Evolutionary conservation across 1,284 basidiomycete genomes (phyloP), one percentile per base, ranked within the genome.

Genomic region (Ceratobasidium sp.): DNA sequence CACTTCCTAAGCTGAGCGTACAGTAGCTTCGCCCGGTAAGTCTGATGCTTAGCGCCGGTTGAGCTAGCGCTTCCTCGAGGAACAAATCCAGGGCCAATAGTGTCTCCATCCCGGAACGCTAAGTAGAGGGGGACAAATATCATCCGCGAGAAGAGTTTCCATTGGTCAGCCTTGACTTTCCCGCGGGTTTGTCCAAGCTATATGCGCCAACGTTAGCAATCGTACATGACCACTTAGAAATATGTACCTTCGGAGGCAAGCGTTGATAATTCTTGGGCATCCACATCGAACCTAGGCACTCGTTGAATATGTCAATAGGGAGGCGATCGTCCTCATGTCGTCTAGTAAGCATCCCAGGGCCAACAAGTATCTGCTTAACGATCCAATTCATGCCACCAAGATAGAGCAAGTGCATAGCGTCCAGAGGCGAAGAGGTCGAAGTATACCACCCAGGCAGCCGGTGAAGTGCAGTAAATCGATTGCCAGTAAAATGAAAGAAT

Each of bases 351-450:
- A 58, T 58, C 16, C 55, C 55, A 58, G 55, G 55, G 4, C 3
- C 30, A 23, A 35, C 26, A 6, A 58, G 32, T 18, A 58, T 23
- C 18, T 58, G 55, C 32, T 58, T 58, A n/a, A 58, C 11, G 21
- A 58, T 58, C 55, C 55, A 58, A 41, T 58, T 58, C 55, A 58
- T 58, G n/a, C n/a, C n/a, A n/a, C n/a, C n/a, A n/a, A n/a, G n/a
- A n/a, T n/a, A n/a, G n/a, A n/a, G n/a, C n/a, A 7, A 38, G n/a
- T 2, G 30, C 43, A 50, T 50, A 21, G n/a, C 47, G 26, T 21
- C n/a, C n/a, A n/a, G 35, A n/a, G 32, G 32, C 35, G 2, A 30
- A 30, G 43, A 38, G 55, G 18, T 16, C 26, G n/a, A 16, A 9
- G n/a, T 21, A n/a, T 50, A 21, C 47, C 47, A 50, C n/a, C 14